phyloP scores from a whole-genome alignment of 2,329 filamentous ascomycete species.

The Xylaria sp. region DNA sequence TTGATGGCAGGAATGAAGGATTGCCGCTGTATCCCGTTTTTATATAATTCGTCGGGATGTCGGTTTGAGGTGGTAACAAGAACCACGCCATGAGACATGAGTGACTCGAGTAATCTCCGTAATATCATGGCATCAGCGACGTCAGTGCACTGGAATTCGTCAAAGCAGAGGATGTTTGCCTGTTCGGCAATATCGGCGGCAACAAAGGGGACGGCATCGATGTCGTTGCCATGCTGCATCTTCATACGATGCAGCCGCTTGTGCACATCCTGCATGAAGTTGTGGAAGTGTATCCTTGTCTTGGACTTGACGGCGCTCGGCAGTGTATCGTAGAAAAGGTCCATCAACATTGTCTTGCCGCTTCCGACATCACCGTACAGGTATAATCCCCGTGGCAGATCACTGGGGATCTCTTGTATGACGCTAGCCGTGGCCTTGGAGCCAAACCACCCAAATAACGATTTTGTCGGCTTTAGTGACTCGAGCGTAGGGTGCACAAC shows the following conservation, averaged over 20 bases:
- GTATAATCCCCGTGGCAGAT: constrained; percentile 89
- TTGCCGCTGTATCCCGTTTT: constrained; percentile 95
- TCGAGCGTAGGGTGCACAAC: constrained; percentile 83
- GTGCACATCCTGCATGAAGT: constrained; percentile 99
- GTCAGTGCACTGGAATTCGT: constrained; percentile 99
- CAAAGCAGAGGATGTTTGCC: constrained; percentile 91
- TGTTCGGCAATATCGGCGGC: constrained; percentile 92
- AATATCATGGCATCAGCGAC: constrained; percentile 99
- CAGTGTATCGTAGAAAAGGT: constrained; percentile 94
- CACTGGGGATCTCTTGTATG: constrained; percentile 70
- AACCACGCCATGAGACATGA: constrained; percentile 98
- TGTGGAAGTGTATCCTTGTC: constrained; percentile 97
- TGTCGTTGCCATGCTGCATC: constrained; percentile 86
- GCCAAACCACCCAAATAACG: constrained; percentile 71
- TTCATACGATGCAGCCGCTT: constrained; percentile 90
- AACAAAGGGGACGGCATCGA: constrained; percentile 91
- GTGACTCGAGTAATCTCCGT: constrained; percentile 82
- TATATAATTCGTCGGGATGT: constrained; percentile 96
- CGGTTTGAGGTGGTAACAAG: constrained; percentile 96
- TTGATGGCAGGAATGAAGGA: constrained; percentile 97
- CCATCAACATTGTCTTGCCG: constrained; percentile 99
- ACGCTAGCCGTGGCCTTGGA: constrained; percentile 54
- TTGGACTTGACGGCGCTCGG: constrained; percentile 83
- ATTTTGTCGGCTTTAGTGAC: constrained; percentile 69
- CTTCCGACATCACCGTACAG: constrained; percentile 97